Conservation (phyloP, 495 filamentous ascomycete genomes). For the Ramalina peruviana region DNA sequence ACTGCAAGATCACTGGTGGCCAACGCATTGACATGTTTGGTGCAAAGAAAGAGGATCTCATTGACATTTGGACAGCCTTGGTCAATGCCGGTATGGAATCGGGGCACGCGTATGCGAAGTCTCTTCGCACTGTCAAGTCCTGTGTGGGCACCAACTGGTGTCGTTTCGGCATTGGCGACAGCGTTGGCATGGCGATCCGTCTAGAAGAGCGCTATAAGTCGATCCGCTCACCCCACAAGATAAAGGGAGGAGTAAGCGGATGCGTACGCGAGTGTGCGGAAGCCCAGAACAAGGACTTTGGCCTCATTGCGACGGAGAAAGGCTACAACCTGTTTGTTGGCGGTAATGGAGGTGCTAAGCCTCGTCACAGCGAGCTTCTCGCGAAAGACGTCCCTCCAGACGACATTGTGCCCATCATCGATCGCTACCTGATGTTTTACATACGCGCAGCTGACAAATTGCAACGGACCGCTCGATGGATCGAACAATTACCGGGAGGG, state of each 20-base stretch:
- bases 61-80: slow-evolving; percentile 76
- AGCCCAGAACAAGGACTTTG: slow-evolving; percentile 94
- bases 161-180: slow-evolving; percentile 83
- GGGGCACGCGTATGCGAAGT: slow-evolving; percentile 91
- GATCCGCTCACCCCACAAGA: slow-evolving; percentile 79
- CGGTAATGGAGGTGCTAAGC: slow-evolving; percentile 86
- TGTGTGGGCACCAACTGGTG: slow-evolving; percentile 96
- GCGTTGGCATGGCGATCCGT: slow-evolving; percentile 90
- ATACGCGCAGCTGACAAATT: slow-evolving; percentile 93
- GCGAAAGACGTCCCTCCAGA: slow-evolving; percentile 82
- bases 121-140: slow-evolving; percentile 76
- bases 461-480: slow-evolving; percentile 85
- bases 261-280: slow-evolving; percentile 93
- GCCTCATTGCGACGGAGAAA: slow-evolving; percentile 86
- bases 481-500: slow-evolving; percentile 77
- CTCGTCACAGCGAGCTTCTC: slow-evolving; percentile 73
- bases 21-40: slow-evolving; percentile 96
- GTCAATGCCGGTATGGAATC: slow-evolving; percentile 89
- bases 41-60: slow-evolving; percentile 79
- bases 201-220: slow-evolving; percentile 93
- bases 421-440: slow-evolving; percentile 92
- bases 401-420: slow-evolving; percentile 73
- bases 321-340: slow-evolving; percentile 92
- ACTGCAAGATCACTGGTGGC: slow-evolving; percentile 91
- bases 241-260: slow-evolving; percentile 85